Base-by-base conservation (phyloP, 2,329 filamentous ascomycete species). In the Myriosclerotinia duriaeana region DNA sequence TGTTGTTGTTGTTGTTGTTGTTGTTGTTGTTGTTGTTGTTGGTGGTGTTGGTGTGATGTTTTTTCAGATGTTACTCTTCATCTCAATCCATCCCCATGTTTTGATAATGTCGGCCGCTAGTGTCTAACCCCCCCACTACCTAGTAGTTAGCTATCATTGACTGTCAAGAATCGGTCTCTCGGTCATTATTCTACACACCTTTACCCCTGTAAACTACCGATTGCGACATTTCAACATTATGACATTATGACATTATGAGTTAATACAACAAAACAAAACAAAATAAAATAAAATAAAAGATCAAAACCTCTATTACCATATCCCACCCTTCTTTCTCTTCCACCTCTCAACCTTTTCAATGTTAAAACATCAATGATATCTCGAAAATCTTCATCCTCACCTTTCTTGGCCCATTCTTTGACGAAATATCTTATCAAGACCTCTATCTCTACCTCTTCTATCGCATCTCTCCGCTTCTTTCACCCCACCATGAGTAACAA, bases 401-500 rank as follows among this genome's bases (percentile, higher is more conserved):
- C 56, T 44, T 46, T 30, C 53, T 61, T 68, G 38, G 42, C 64
- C 61, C 65, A 53, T 38, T 36, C 64, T 15, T 66, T 61, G 20
- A 53, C 55, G 0, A 7, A 20, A 3, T 54, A 59, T 26, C 53
- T 61, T 20, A 20, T 60, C 55, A 65, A 60, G 40, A 46, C 20
- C 17, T 34, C 30, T 34, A 34, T 6, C 30, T 34, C 30, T 34
- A 34, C 30, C 30, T 34, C 54, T 40, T n/a, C 55, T 30, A 36
- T 50, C 8, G 15, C 52, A 36, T 22, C 54, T 46, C 46, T 42
- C 55, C 66, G 71, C 67, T 69, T 69, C 67, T 71, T 69, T 67
- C 67, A 69, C 61, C 68, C 68, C 68, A 74, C 72, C 34, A 76
- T 76, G 75, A 69, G 67, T 61, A 69, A 56, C 26, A 72, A 70